These are phyloP conservation scores for Rubia peregrina DNA, from an alignment of 305 asterid species.

Conservation along the genomic window DNA sequence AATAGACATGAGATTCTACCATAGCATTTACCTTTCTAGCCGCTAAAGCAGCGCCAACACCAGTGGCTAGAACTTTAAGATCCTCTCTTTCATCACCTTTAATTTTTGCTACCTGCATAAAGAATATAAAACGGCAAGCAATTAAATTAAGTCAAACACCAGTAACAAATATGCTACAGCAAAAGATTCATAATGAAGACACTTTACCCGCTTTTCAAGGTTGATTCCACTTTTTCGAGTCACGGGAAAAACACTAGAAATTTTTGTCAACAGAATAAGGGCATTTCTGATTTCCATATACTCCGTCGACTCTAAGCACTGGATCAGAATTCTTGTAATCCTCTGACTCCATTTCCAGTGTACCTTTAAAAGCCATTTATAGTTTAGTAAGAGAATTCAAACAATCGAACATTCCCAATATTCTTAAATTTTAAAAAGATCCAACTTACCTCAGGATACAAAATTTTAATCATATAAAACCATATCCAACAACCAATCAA, in stretches of 20 bases:
- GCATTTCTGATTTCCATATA: slow-evolving; percentile 99
- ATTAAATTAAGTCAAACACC: slow-evolving; percentile 11
- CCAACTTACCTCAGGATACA: background rate
- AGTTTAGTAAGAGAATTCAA: background rate
- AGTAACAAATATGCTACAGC: background rate
- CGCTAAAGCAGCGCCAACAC: slow-evolving; percentile 97
- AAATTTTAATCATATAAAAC: too few relatives aligned
- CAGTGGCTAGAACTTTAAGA: slow-evolving; percentile 96
- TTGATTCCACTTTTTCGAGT: slow-evolving; percentile 97
- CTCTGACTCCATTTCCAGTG: slow-evolving; percentile 99
- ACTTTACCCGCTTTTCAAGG: slow-evolving; percentile 91
- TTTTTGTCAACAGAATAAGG: slow-evolving; percentile 82
- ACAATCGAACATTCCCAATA: background rate
- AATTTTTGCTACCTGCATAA: slow-evolving; percentile 85
- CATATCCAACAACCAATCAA: background rate
- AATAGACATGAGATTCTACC: slow-evolving; percentile 1
- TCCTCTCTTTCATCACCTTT: slow-evolving; percentile 98
- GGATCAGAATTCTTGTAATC: slow-evolving; percentile 86
- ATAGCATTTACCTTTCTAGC: slow-evolving; percentile 71
- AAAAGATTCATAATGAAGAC: slow-evolving; percentile 5
- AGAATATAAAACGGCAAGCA: slow-evolving; percentile 18
- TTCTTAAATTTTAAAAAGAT: background rate
- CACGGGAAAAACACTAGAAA: slow-evolving; percentile 87
- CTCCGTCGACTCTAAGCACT: slow-evolving; percentile 92
- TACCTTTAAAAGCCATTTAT: slow-evolving; percentile 44